phyloP scores from a whole-genome alignment of 2,329 filamentous ascomycete species.

The Coniochaeta sp. region DNA sequence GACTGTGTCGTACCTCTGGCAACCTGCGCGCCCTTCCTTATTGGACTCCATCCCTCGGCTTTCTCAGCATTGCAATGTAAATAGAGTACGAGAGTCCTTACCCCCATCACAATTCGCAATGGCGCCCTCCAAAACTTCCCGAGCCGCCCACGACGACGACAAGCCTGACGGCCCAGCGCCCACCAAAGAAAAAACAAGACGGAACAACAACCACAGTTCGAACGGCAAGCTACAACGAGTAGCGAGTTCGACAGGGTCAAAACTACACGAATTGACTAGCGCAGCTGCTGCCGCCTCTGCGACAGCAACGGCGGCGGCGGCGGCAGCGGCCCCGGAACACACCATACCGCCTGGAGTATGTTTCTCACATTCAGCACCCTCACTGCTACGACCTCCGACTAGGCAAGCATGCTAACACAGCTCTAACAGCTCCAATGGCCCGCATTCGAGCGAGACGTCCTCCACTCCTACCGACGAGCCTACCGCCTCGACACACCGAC shows the following conservation, averaged over 20 bases:
- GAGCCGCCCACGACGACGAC: constrained; percentile 33
- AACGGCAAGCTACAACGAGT: constrained; percentile 50
- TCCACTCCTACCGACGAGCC: constrained; percentile 70
- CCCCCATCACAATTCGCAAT: constrained; percentile 20
- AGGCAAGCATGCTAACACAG: neutral
- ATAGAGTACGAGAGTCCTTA: neutral
- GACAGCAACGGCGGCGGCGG: constrained; percentile 9
- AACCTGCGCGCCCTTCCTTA: too few species aligned
- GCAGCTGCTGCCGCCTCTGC: constrained; percentile 24
- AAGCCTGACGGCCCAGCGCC: constrained; percentile 31
- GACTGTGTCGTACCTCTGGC: too few species aligned
- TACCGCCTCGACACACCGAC: constrained; percentile 65
- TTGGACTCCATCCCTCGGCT: too few species aligned
- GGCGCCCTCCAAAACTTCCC: constrained; percentile 39
- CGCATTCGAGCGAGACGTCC: constrained; percentile 57
- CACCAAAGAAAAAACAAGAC: constrained; percentile 37
- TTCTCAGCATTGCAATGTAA: neutral
- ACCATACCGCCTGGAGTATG: neutral
- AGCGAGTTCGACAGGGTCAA: constrained; percentile 43
- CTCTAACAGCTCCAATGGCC: constrained; percentile 54
- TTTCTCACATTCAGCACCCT: neutral
- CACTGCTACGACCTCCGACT: constrained; percentile 2
- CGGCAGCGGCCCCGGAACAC: neutral
- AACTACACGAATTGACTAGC: constrained; percentile 36
- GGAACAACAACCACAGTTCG: constrained; percentile 25